Base-by-base conservation (phyloP, 2,329 filamentous ascomycete genomes). In the Tolypocladium capitatum region DNA sequence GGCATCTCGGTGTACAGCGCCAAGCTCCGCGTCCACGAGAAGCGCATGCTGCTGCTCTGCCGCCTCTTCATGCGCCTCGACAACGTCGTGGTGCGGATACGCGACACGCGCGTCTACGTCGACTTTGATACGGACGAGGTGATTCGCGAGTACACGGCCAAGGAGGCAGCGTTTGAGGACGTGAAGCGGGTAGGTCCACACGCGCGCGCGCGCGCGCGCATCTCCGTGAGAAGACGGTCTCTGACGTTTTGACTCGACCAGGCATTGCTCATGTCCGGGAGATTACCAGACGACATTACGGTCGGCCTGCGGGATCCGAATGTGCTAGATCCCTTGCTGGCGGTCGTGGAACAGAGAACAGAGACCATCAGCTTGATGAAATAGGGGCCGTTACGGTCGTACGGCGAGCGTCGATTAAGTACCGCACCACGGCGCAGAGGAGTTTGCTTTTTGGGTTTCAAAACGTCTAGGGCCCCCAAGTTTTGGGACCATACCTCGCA, bases 1-100 rank as follows among this genome's bases (percentile, higher is more conserved):
- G 92, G 92, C 51, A 92, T 97, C 56, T 87, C 88, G 30, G 76
- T 96, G 62, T 74, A 94, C 49, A 94, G 83, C 52, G 88, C 85
- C 67, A 98, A 98, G 72, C 72, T 97, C 45, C 77, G 92, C 50
- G 91, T 97, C 48, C 96, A 97, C 83, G 87, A 90, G 48, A 80
- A 83, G 58, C 76, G 92, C 48, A 81, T 98, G 68, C 74, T 98
- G 48, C 72, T 98, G 51, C 76, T 98, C 4, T 81, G 80, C 55
- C 77, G 92, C 24, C 83, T 96, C 62, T 98, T 95, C 66, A 86
- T 98, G 83, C 77, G 92, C 49, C 72, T 98, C 35, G 92, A 98
- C 60, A 84, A 88, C 58, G 92, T 98, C 42, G 61, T 98, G 40
- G 78, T 96, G 49, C 76, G 92, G 49, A 78, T 98, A 49, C 76